Percentiles rank a stretch among this genome's conserved stretches.
phyloP scores from a whole-genome alignment of 2,329 filamentous ascomycete genomes.

The Phialophora macrospora region DNA sequence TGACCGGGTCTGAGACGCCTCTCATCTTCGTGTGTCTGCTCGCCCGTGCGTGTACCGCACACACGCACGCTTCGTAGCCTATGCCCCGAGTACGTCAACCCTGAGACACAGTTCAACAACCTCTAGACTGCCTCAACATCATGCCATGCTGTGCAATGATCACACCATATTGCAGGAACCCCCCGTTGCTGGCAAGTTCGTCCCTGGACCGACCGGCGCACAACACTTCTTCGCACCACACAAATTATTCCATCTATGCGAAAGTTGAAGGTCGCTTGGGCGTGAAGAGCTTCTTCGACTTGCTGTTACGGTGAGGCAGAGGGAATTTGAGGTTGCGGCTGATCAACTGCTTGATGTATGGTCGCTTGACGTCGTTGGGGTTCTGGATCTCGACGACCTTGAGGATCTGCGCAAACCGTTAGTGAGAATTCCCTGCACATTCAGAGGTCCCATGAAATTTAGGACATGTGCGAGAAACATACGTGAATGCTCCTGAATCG shows the following conservation, averaged over 20 bases:
- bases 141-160: not conserved
- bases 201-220: not conserved
- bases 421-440: not conserved
- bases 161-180: not conserved
- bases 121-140: not conserved
- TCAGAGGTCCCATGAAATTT: not conserved
- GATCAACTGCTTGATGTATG: constrained; percentile 99
- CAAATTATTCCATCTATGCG: constrained; percentile 69
- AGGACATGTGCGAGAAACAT: constrained; percentile 54
- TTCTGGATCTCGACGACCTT: constrained; percentile 98
- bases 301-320: constrained; percentile 92
- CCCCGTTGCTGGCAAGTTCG: not conserved
- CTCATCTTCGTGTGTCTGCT: not conserved
- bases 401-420: constrained; percentile 71
- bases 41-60: not conserved
- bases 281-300: constrained; percentile 88
- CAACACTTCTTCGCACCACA: not conserved
- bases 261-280: constrained; percentile 95
- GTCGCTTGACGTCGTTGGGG: constrained; percentile 90
- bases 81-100: not conserved
- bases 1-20: not conserved
- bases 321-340: constrained; percentile 96
- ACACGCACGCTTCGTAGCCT: not conserved
- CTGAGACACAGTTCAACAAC: not conserved
- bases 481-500: constrained; percentile 99